A percentile compares a stretch with the other conserved stretches of the same genome.
Evolutionary conservation across 2,329 filamentous ascomycete species (phyloP).

Genomic region (Curvularia spicifera): DNA sequence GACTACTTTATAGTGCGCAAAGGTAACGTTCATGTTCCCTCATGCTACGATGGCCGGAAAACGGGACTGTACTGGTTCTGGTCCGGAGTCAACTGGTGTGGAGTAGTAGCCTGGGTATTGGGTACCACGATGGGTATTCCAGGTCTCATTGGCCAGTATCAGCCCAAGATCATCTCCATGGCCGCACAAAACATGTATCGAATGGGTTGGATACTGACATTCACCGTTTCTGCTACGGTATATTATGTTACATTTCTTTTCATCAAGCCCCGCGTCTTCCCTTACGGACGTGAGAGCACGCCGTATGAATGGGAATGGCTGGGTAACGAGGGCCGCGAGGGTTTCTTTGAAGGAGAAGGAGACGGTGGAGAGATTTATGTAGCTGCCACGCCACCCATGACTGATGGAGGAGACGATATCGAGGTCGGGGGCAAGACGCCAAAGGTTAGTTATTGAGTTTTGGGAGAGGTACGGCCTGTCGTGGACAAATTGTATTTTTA

Average conservation of each 20-base stretch:
- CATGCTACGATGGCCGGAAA: slow-evolving; percentile 41
- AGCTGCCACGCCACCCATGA: slow-evolving; percentile 24
- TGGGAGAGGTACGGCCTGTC: background rate
- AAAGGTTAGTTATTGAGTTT: slow-evolving; percentile 12
- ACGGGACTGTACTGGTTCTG: slow-evolving; percentile 41
- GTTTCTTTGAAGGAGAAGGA: slow-evolving; percentile 41
- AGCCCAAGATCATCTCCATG: slow-evolving; percentile 41
- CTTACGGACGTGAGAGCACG: slow-evolving; percentile 27
- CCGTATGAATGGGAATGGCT: slow-evolving; percentile 29
- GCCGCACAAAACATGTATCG: slow-evolving; percentile 47
- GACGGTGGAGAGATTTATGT: slow-evolving; percentile 19
- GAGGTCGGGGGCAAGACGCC: slow-evolving; percentile 19
- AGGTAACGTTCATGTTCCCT: slow-evolving; percentile 52
- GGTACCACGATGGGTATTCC: slow-evolving; percentile 45
- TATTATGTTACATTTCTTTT: slow-evolving; percentile 34
- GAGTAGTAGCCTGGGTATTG: slow-evolving; percentile 39
- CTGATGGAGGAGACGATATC: slow-evolving; percentile 18
- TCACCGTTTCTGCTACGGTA: slow-evolving; percentile 36
- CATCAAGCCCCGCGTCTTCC: slow-evolving; percentile 28
- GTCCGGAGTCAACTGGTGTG: slow-evolving; percentile 44
- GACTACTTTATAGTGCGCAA: slow-evolving; percentile 50
- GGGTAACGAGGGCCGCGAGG: slow-evolving; percentile 36
- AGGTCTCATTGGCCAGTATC: slow-evolving; percentile 41
- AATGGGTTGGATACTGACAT: slow-evolving; percentile 45
- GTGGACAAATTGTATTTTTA: background rate